A percentile compares a stretch with the other conserved stretches of the same genome.
phyloP scores from a whole-genome alignment of 2,329 filamentous ascomycete species.

The Harringtonia lauricola region DNA sequence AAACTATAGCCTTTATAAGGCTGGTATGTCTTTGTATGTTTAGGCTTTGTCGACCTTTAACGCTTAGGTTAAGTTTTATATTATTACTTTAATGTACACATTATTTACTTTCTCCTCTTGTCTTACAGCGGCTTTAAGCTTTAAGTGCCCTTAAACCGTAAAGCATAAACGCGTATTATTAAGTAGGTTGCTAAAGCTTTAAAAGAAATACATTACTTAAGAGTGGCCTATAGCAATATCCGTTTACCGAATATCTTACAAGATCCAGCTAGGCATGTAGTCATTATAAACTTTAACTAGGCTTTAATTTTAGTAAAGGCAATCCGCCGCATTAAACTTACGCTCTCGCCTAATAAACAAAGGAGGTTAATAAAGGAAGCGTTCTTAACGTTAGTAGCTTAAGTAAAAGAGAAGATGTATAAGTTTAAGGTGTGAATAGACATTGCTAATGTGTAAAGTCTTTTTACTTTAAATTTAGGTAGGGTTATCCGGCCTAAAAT shows the following conservation, averaged over 20 bases:
- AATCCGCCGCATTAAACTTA: not conserved
- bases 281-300: slow-evolving; percentile 5
- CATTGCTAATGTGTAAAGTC: too few relatives aligned
- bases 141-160: not conserved
- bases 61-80: slow-evolving; percentile 2
- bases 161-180: not conserved
- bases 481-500: too few relatives aligned
- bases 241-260: slow-evolving; percentile 5
- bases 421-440: too few relatives aligned
- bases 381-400: not conserved
- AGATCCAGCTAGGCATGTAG: not conserved
- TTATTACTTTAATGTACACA: slow-evolving; percentile 7
- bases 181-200: not conserved
- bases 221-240: slow-evolving; percentile 7
- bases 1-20: slow-evolving; percentile 5
- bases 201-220: slow-evolving; percentile 3
- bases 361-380: slow-evolving; percentile 2
- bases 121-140: slow-evolving; percentile 2
- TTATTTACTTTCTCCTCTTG: slow-evolving; percentile 6
- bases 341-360: not conserved
- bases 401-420: too few relatives aligned
- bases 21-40: slow-evolving; percentile 6
- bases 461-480: too few relatives aligned
- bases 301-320: not conserved
- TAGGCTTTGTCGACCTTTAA: slow-evolving; percentile 7